phyloP scores from a whole-genome alignment of 2,329 filamentous ascomycete species.

The Neoascochyta sp. region DNA sequence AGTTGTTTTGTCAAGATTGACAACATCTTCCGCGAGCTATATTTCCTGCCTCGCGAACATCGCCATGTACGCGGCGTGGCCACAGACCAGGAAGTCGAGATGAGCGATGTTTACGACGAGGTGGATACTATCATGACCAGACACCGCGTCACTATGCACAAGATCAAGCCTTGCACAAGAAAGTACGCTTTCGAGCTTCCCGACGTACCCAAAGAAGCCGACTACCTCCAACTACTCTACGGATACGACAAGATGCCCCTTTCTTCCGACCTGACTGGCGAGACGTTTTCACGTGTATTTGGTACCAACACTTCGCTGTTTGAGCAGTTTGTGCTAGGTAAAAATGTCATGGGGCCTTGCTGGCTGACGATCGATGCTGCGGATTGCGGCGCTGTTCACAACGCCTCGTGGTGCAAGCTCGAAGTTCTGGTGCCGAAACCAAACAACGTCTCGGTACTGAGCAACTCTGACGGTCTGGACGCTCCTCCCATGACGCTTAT shows the following conservation, averaged over 20 bases:
- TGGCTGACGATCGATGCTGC: slow-evolving; percentile 90
- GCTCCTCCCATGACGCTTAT: slow-evolving; percentile 89
- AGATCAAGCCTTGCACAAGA: slow-evolving; percentile 82
- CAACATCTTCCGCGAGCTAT: slow-evolving; percentile 88
- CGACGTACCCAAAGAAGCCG: slow-evolving; percentile 78
- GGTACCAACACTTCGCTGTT: slow-evolving; percentile 91
- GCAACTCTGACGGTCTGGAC: slow-evolving; percentile 76
- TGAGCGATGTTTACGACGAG: slow-evolving; percentile 87
- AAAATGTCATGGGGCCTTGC: slow-evolving; percentile 98
- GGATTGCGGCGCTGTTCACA: slow-evolving; percentile 79
- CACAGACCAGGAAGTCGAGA: slow-evolving; percentile 74
- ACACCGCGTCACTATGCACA: slow-evolving; percentile 82
- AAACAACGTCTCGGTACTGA: slow-evolving; percentile 66
- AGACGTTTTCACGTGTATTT: slow-evolving; percentile 93
- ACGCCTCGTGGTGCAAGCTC: slow-evolving; percentile 94
- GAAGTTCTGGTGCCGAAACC: slow-evolving; percentile 81
- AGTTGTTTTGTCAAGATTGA: slow-evolving; percentile 97
- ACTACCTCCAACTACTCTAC: slow-evolving; percentile 95
- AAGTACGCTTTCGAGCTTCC: slow-evolving; percentile 96
- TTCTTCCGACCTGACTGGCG: slow-evolving; percentile 66
- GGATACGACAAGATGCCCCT: slow-evolving; percentile 80
- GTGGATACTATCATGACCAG: slow-evolving; percentile 84
- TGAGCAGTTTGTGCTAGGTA: slow-evolving; percentile 97
- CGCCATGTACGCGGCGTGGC: slow-evolving; percentile 59
- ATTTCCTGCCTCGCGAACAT: slow-evolving; percentile 77